Evolutionary conservation across 108 stramenopile species (phyloP).

Genomic region (Pseudonitzschia multiseries): DNA sequence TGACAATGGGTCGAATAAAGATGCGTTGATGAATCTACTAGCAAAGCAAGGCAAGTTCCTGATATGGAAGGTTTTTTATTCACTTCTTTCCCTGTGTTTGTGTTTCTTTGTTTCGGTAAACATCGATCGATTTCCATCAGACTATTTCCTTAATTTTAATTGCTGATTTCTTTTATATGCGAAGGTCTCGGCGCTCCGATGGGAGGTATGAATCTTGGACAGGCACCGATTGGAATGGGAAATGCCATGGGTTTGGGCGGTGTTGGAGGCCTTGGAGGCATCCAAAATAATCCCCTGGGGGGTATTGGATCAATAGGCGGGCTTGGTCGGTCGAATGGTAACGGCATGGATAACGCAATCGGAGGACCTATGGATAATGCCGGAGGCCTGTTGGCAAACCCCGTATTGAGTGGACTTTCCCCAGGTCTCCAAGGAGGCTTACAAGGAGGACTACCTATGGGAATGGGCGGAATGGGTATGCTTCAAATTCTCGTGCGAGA

Average conservation of each 20-base stretch:
- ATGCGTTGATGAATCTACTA: slow-evolving; percentile 42
- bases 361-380: slow-evolving; percentile 10
- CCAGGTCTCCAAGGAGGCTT: slow-evolving; percentile 34
- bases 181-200: slow-evolving; percentile 21
- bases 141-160: slow-evolving; percentile 1
- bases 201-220: slow-evolving; percentile 21
- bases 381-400: slow-evolving; percentile 23
- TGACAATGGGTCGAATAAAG: slow-evolving; percentile 36
- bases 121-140: not conserved
- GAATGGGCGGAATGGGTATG: slow-evolving; percentile 26
- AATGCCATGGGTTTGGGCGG: slow-evolving; percentile 33
- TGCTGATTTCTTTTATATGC: not conserved
- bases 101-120: not conserved
- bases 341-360: not conserved
- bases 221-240: slow-evolving; percentile 13
- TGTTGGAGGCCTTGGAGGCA: slow-evolving; percentile 30
- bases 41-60: slow-evolving; percentile 25
- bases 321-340: not conserved
- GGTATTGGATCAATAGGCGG: slow-evolving; percentile 21
- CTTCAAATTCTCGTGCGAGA: not conserved
- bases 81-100: not conserved
- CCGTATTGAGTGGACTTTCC: slow-evolving; percentile 26
- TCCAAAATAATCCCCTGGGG: slow-evolving; percentile 27
- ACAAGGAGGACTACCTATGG: slow-evolving; percentile 23
- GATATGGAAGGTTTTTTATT: not conserved